Conservation (phyloP, 805 yeast species). For the Zygotorulaspora danielsina region DNA sequence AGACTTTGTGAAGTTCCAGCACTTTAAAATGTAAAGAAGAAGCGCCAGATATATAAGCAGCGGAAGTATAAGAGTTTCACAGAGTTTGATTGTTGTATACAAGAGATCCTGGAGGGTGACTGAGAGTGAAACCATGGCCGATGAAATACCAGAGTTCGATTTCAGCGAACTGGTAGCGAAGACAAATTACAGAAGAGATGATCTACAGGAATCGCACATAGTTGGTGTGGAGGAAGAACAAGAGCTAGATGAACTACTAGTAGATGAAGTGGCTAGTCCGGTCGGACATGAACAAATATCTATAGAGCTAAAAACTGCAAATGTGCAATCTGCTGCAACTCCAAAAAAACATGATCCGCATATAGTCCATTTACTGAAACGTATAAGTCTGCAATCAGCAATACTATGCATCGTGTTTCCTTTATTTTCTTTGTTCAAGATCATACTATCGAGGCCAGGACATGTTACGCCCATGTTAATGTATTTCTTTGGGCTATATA, state of each 20-base stretch:
- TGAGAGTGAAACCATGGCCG: conserved; percentile 10
- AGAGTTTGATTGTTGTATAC: background rate
- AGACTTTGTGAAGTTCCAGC: background rate
- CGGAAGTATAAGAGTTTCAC: background rate
- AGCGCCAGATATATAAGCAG: background rate
- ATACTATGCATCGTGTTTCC: conserved; percentile 25
- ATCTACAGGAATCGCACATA: conserved; percentile 8
- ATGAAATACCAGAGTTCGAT: conserved; percentile 26
- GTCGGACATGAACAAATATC: background rate
- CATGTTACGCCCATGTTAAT: conserved; percentile 11
- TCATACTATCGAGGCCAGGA: conserved; percentile 19
- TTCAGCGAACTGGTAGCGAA: conserved; percentile 16
- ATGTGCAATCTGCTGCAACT: conserved; percentile 3
- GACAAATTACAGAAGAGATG: conserved; percentile 6
- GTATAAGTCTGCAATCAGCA: conserved; percentile 24
- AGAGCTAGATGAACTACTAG: background rate
- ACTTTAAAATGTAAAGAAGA: background rate
- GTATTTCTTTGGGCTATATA: conserved; percentile 16
- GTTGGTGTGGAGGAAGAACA: conserved; percentile 8
- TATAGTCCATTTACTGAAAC: conserved; percentile 26
- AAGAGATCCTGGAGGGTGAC: background rate
- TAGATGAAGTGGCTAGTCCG: background rate
- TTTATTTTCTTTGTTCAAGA: conserved; percentile 23
- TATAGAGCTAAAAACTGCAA: background rate
- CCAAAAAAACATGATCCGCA: conserved; percentile 24